A percentile compares a stretch with the other conserved stretches of the same genome.
Evolutionary conservation across 2,329 filamentous ascomycete genomes (phyloP).

Genomic region (Madurella mycetomatis): DNA sequence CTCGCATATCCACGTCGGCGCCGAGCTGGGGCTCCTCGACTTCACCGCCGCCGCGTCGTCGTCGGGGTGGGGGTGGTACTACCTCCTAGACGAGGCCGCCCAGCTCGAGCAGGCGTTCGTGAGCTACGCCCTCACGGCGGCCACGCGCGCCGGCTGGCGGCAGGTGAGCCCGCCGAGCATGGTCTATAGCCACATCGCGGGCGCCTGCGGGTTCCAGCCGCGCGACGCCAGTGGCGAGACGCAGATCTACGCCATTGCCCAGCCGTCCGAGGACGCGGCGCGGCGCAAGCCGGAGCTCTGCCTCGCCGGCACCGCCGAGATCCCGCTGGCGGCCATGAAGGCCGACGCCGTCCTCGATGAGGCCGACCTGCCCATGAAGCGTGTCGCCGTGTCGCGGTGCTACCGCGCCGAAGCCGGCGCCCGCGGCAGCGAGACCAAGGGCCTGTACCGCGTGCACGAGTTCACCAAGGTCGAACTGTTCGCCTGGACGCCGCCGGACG

Average conservation of each 20-base stretch:
- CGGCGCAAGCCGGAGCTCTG: constrained; percentile 64
- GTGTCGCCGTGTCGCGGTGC: constrained; percentile 83
- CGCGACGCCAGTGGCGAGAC: constrained; percentile 86
- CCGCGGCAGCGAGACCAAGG: constrained; percentile 84
- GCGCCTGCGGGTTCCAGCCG: constrained; percentile 91
- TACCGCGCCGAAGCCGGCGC: constrained; percentile 94
- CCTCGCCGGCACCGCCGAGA: constrained; percentile 87
- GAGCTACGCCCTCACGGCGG: constrained; percentile 74
- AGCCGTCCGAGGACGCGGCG: constrained; percentile 57
- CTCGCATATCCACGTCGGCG: constrained; percentile 83
- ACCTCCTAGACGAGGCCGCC: constrained; percentile 83
- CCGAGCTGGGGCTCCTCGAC: constrained; percentile 83
- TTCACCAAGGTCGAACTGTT: constrained; percentile 99
- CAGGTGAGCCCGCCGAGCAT: constrained; percentile 81
- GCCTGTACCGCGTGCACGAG: constrained; percentile 93
- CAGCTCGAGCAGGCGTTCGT: constrained; percentile 92
- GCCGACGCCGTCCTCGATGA: constrained; percentile 66
- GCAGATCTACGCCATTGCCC: constrained; percentile 79
- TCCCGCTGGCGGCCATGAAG: constrained; percentile 87
- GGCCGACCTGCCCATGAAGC: constrained; percentile 66
- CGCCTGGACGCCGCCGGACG: constrained; percentile 71
- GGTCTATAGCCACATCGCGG: constrained; percentile 86
- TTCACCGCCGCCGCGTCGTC: constrained; percentile 77
- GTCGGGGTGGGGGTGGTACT: constrained; percentile 97
- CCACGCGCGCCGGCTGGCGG: constrained; percentile 70